Conservation (phyloP, 768 basidiomycete genomes). For the Kwoniella newhampshirensis region DNA sequence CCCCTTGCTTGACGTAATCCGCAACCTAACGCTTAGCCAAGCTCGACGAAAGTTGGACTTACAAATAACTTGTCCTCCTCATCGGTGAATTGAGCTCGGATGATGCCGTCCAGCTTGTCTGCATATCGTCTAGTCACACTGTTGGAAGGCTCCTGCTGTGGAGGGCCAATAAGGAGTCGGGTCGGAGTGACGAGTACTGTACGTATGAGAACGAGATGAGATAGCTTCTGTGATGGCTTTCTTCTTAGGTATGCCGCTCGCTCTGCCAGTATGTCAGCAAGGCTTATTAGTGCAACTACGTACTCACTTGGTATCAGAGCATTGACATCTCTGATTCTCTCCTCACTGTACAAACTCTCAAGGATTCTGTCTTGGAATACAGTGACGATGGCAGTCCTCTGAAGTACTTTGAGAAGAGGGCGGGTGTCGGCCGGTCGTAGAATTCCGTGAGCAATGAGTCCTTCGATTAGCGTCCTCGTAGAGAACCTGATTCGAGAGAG, state of each 20-base stretch:
- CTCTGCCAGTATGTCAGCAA: constrained; percentile 14
- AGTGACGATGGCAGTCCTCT: constrained; percentile 13
- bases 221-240: constrained; percentile 9
- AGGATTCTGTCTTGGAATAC: constrained; percentile 40
- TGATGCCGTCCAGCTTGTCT: constrained; percentile 36
- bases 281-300: background rate
- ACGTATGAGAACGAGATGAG: constrained; percentile 39
- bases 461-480: constrained; percentile 43
- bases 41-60: constrained; percentile 6
- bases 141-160: constrained; percentile 49
- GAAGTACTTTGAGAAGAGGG: constrained; percentile 22
- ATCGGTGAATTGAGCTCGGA: constrained; percentile 49
- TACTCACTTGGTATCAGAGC: constrained; percentile 38
- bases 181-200: constrained; percentile 48
- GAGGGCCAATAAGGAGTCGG: constrained; percentile 44
- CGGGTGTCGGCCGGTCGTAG: constrained; percentile 32
- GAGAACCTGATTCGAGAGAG: constrained; percentile 33
- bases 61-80: constrained; percentile 49
- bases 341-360: constrained; percentile 44
- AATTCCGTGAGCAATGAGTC: constrained; percentile 46
- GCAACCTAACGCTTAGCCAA: constrained; percentile 24
- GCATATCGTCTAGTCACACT: constrained; percentile 45
- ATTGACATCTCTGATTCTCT: constrained; percentile 38
- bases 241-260: constrained; percentile 29
- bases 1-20: constrained; percentile 34